Evolutionary conservation across 257 asterid species (phyloP).

Genomic region (Phtheirospermum japonicum): DNA sequence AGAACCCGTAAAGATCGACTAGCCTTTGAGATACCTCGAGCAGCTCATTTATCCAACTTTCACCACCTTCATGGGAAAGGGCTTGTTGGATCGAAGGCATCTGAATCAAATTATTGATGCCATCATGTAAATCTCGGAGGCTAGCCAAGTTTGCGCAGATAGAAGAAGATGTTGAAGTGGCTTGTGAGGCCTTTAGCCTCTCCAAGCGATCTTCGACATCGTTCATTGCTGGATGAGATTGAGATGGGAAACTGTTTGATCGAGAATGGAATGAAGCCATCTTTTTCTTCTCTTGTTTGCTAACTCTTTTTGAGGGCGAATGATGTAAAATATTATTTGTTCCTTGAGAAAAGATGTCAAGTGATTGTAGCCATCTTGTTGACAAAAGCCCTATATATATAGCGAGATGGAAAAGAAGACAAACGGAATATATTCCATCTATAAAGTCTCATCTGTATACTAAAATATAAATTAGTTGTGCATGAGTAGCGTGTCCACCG

Average conservation of each 20-base stretch:
- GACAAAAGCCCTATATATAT: not conserved
- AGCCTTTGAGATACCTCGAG: slow-evolving; percentile 32
- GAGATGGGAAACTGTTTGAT: slow-evolving; percentile 40
- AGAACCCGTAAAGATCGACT: slow-evolving; percentile 32
- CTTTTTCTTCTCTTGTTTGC: too few relatives aligned
- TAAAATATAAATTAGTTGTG: not conserved
- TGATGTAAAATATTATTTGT: not conserved
- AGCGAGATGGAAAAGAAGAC: not conserved
- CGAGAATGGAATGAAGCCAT: slow-evolving; percentile 27
- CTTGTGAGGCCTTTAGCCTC: slow-evolving; percentile 25
- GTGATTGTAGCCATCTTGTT: not conserved
- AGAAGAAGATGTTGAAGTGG: slow-evolving; percentile 2
- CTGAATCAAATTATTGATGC: slow-evolving; percentile 33
- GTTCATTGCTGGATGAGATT: slow-evolving; percentile 33
- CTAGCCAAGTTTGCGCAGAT: slow-evolving; percentile 24
- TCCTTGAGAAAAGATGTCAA: not conserved
- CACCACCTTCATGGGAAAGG: not conserved
- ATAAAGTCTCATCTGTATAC: not conserved
- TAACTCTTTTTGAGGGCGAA: too few relatives aligned
- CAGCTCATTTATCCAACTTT: slow-evolving; percentile 26
- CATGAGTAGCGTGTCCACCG: slow-evolving; percentile 8
- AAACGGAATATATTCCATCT: slow-evolving; percentile 11
- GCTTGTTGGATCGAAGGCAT: slow-evolving; percentile 32
- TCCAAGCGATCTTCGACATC: slow-evolving; percentile 26
- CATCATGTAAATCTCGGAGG: slow-evolving; percentile 32